Conservation (phyloP, 805 yeast species). For the Candida silvicultrix region DNA sequence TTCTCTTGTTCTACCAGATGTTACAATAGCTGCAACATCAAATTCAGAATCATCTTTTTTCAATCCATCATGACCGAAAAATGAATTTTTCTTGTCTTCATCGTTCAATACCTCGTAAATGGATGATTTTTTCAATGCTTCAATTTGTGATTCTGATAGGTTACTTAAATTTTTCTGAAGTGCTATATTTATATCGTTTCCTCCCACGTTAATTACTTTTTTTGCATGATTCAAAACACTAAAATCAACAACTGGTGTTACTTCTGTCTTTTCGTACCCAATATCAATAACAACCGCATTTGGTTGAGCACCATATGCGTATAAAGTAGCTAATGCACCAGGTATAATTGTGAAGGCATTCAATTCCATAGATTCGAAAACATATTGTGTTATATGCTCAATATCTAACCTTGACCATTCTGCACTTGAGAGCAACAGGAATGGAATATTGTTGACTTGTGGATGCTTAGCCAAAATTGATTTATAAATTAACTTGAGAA, state of each 20-base stretch:
- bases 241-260: conserved; percentile 75
- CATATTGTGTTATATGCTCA: conserved; percentile 68
- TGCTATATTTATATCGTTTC: conserved; percentile 50
- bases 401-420: conserved; percentile 64
- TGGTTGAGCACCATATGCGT: conserved; percentile 62
- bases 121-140: conserved; percentile 62
- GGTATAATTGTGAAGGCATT: conserved; percentile 71
- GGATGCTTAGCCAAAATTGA: conserved; percentile 33
- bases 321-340: conserved; percentile 59
- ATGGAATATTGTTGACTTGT: conserved; percentile 48
- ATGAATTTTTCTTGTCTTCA: conserved; percentile 55
- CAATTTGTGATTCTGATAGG: conserved; percentile 53
- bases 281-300: conserved; percentile 75
- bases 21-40: conserved; percentile 86
- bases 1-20: conserved; percentile 70
- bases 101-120: conserved; percentile 77
- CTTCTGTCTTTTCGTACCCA: conserved; percentile 69
- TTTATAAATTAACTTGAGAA: conserved; percentile 39
- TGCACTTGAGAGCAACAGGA: conserved; percentile 58
- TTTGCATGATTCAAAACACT: conserved; percentile 53
- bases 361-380: conserved; percentile 66
- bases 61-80: conserved; percentile 51
- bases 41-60: conserved; percentile 56
- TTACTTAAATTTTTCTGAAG: conserved; percentile 52
- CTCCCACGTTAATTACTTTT: conserved; percentile 50